These are phyloP conservation scores for Naganishia randhawae DNA, from an alignment of 768 basidiomycete genomes.

Conservation along the genomic window DNA sequence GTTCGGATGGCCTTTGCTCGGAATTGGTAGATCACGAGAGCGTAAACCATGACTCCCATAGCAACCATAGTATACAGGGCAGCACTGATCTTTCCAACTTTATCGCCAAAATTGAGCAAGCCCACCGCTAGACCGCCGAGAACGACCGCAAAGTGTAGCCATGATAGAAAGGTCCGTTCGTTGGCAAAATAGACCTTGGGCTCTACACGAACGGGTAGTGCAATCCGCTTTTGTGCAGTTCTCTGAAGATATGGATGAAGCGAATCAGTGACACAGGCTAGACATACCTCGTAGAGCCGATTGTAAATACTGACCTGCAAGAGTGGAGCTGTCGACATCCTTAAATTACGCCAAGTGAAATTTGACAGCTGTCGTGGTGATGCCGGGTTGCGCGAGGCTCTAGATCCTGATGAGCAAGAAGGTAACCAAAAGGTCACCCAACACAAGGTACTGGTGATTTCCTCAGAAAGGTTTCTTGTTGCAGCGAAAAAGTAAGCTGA, in stretches of 20 bases:
- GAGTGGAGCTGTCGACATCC: constrained; percentile 18
- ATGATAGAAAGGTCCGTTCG: constrained; percentile 79
- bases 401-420: no score
- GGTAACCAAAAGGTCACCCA: no score
- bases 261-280: neutral
- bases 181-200: constrained; percentile 52
- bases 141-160: constrained; percentile 97
- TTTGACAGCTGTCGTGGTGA: neutral
- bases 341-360: no score
- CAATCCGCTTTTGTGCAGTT: constrained; percentile 65
- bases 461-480: neutral
- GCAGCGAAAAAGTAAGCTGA: neutral
- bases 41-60: constrained; percentile 95
- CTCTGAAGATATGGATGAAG: neutral
- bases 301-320: constrained; percentile 2
- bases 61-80: constrained; percentile 91
- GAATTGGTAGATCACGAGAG: constrained; percentile 93
- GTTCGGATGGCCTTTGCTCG: constrained; percentile 85
- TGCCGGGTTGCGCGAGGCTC: no score
- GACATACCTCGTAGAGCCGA: no score
- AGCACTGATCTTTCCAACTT: constrained; percentile 91
- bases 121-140: constrained; percentile 94
- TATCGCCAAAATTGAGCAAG: constrained; percentile 95
- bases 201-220: constrained; percentile 78
- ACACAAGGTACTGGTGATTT: neutral